These are phyloP conservation scores for Colletotrichum camelliae DNA, from an alignment of 2,329 filamentous ascomycete species.

Conservation along the genomic window DNA sequence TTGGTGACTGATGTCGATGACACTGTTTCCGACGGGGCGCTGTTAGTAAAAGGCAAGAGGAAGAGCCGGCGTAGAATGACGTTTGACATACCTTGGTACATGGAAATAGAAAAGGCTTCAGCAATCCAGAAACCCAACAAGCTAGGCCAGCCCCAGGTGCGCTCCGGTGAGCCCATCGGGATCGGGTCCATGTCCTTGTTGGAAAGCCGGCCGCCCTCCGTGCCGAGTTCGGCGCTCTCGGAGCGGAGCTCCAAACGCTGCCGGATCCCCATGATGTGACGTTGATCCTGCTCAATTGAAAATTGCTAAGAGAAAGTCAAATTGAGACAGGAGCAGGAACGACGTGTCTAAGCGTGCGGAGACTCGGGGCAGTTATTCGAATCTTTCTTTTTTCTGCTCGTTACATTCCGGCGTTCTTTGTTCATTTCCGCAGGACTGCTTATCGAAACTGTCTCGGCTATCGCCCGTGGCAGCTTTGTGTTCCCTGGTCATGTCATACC, in stretches of 20 bases:
- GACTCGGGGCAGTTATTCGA: background rate
- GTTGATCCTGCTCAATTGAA: background rate
- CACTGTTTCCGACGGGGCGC: background rate
- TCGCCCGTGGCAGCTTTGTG: background rate
- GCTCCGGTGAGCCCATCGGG: conserved; percentile 18
- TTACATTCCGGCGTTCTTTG: background rate
- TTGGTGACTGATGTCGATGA: conserved; percentile 14
- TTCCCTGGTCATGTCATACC: background rate
- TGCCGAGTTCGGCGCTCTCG: conserved; percentile 8
- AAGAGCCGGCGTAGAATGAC: background rate
- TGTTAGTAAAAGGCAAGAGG: background rate
- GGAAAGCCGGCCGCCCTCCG: conserved; percentile 12
- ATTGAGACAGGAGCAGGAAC: background rate
- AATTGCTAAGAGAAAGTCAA: background rate
- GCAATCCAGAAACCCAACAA: conserved; percentile 24
- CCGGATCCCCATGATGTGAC: background rate
- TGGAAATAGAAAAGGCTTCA: conserved; percentile 24
- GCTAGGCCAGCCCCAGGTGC: conserved; percentile 25
- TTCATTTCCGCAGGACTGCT: background rate
- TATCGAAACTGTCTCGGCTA: background rate
- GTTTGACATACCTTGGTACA: conserved; percentile 14
- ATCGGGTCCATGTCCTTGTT: conserved; percentile 26
- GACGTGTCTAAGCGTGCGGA: background rate
- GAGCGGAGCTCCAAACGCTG: conserved; percentile 11
- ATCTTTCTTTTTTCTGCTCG: background rate